Evolutionary conservation across 2,329 filamentous ascomycete species (phyloP).

Genomic region (Trichoderma aggressivum): DNA sequence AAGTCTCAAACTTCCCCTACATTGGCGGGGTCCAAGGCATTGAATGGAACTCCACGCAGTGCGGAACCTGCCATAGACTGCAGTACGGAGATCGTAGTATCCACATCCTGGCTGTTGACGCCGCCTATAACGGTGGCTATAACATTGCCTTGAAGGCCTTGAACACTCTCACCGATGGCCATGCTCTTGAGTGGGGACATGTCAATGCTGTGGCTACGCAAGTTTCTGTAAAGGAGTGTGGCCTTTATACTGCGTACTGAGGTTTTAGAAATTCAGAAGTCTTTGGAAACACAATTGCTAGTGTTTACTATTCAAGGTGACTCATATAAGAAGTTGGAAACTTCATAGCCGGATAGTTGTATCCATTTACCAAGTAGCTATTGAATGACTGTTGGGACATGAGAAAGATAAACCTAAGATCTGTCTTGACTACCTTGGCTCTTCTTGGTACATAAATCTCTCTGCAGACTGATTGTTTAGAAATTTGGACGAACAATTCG

Average conservation of each 20-base stretch:
- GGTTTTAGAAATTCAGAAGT: neutral
- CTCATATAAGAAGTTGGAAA: too few relatives aligned
- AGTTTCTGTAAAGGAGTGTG: slow-evolving; percentile 44
- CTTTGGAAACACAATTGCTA: neutral
- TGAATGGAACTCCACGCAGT: slow-evolving; percentile 56
- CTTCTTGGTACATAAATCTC: too few relatives aligned
- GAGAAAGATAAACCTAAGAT: neutral
- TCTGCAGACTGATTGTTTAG: too few relatives aligned
- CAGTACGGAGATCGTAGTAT: slow-evolving; percentile 50
- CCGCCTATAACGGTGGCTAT: slow-evolving; percentile 43
- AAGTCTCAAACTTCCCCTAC: slow-evolving; percentile 49
- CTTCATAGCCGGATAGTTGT: neutral
- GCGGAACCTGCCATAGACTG: slow-evolving; percentile 58
- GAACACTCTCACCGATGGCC: slow-evolving; percentile 52
- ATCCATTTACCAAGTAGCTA: neutral
- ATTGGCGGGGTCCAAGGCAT: slow-evolving; percentile 54
- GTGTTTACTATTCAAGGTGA: neutral
- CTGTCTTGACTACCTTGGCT: too few relatives aligned
- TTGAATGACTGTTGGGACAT: neutral
- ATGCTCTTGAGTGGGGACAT: slow-evolving; percentile 48
- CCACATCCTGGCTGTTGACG: slow-evolving; percentile 56
- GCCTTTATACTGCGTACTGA: slow-evolving; percentile 15
- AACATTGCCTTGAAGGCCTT: slow-evolving; percentile 55
- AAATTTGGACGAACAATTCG: too few relatives aligned
- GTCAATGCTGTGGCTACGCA: slow-evolving; percentile 48